Conservation (phyloP, 108 stramenopile genomes). For the Epithemia pelagica region DNA sequence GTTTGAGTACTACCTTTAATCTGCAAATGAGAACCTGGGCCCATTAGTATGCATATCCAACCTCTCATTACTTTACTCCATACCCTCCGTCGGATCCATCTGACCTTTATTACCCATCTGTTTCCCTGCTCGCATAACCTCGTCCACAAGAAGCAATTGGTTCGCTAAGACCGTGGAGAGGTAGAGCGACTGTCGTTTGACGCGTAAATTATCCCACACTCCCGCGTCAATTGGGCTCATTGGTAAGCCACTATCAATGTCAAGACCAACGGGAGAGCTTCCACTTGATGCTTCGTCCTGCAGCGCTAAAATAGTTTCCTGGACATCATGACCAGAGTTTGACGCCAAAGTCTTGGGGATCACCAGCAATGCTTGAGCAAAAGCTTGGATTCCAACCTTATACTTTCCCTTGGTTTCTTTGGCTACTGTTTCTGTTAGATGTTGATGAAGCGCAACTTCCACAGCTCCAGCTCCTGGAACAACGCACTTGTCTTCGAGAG, state of each 20-base stretch:
- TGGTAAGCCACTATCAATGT: constrained; percentile 88
- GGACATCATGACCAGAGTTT: constrained; percentile 97
- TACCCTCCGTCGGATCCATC: too few relatives aligned
- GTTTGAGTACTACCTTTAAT: too few relatives aligned
- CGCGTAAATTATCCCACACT: constrained; percentile 95
- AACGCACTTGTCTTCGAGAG: constrained; percentile 88
- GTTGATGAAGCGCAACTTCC: constrained; percentile 84
- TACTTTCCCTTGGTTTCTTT: constrained; percentile 81
- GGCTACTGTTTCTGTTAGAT: constrained; percentile 53
- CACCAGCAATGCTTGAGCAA: constrained; percentile 93
- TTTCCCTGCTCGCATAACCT: constrained; percentile 98
- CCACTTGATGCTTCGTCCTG: constrained; percentile 66
- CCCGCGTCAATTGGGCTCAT: constrained; percentile 93
- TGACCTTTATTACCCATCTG: constrained; percentile 97
- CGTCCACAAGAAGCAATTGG: constrained; percentile 97
- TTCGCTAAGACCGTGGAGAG: constrained; percentile 94
- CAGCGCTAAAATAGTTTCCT: constrained; percentile 83
- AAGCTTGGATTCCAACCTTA: constrained; percentile 95
- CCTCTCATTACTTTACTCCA: too few relatives aligned
- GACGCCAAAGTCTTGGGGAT: constrained; percentile 97
- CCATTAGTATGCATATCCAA: too few relatives aligned
- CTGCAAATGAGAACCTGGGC: too few relatives aligned
- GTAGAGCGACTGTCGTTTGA: constrained; percentile 94
- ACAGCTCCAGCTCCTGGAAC: constrained; percentile 98
- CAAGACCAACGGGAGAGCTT: constrained; percentile 67